phyloP scores from a whole-genome alignment of 805 yeast genomes.

The Diddensiella transvaalensis region DNA sequence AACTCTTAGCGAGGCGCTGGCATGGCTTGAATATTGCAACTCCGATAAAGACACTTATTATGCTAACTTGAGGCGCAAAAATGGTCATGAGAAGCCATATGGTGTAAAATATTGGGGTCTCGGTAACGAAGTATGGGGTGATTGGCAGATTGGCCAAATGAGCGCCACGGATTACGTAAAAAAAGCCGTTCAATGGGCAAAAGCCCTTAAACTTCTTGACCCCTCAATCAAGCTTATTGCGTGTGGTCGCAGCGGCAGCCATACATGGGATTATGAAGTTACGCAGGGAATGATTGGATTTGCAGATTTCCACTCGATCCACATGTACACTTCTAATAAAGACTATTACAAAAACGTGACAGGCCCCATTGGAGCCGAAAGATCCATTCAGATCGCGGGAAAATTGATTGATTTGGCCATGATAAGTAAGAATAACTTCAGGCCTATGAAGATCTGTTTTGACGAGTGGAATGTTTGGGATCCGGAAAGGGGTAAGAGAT shows the following conservation, averaged over 20 bases:
- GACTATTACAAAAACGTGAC: slow-evolving; percentile 32
- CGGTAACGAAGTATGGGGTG: slow-evolving; percentile 39
- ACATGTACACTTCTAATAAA: slow-evolving; percentile 31
- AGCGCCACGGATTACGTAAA: slow-evolving; percentile 31
- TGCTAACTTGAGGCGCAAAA: slow-evolving; percentile 35
- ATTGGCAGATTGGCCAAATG: slow-evolving; percentile 37
- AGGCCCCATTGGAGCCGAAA: slow-evolving; percentile 35
- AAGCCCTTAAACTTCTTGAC: slow-evolving; percentile 35
- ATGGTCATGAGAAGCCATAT: slow-evolving; percentile 36
- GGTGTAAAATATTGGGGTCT: slow-evolving; percentile 38
- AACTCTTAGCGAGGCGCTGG: slow-evolving; percentile 36
- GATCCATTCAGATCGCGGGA: slow-evolving; percentile 32
- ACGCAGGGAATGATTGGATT: slow-evolving; percentile 28
- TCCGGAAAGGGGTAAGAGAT: slow-evolving; percentile 16
- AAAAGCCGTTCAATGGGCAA: slow-evolving; percentile 36
- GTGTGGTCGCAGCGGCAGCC: slow-evolving; percentile 34
- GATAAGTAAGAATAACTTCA: slow-evolving; percentile 20
- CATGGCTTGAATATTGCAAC: slow-evolving; percentile 38
- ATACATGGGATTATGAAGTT: slow-evolving; percentile 33
- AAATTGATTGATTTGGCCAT: slow-evolving; percentile 32
- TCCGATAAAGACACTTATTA: slow-evolving; percentile 34
- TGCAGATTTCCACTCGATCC: slow-evolving; percentile 35
- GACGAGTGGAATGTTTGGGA: slow-evolving; percentile 42
- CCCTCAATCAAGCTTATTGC: slow-evolving; percentile 30
- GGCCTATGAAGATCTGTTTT: slow-evolving; percentile 30